Evolutionary conservation across 2,329 filamentous ascomycete species (phyloP).

Genomic region (Chaetothyriales sp.): DNA sequence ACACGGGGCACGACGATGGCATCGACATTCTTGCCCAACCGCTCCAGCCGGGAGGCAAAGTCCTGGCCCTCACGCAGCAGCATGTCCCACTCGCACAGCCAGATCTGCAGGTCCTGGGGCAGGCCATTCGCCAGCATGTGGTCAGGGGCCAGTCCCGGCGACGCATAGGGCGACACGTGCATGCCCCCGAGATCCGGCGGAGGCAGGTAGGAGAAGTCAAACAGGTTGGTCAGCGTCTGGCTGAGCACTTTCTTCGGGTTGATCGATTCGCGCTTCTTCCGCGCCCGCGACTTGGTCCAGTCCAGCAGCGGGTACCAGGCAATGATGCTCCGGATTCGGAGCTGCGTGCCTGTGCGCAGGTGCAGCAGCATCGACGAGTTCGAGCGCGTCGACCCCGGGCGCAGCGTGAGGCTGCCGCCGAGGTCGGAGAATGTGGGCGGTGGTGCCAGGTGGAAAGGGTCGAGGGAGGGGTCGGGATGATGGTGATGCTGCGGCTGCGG

Average conservation of each 20-base stretch:
- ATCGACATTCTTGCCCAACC: slow-evolving; percentile 29
- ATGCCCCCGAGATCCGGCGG: slow-evolving; percentile 29
- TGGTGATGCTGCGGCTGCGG: slow-evolving; percentile 3
- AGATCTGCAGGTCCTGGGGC: slow-evolving; percentile 46
- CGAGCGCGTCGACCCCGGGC: not conserved
- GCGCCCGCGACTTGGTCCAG: slow-evolving; percentile 44
- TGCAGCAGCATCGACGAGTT: slow-evolving; percentile 7
- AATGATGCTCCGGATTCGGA: slow-evolving; percentile 41
- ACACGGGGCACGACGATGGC: slow-evolving; percentile 32
- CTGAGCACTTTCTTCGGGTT: slow-evolving; percentile 37
- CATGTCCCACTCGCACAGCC: slow-evolving; percentile 54
- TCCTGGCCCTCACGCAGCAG: slow-evolving; percentile 42
- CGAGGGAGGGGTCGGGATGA: not conserved
- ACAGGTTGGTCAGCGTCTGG: slow-evolving; percentile 33
- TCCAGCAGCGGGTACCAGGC: slow-evolving; percentile 50
- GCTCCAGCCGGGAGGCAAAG: slow-evolving; percentile 28
- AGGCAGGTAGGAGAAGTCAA: slow-evolving; percentile 34
- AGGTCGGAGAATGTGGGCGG: not conserved
- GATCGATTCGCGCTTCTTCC: slow-evolving; percentile 40
- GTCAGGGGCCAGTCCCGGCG: slow-evolving; percentile 41
- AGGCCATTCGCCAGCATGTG: slow-evolving; percentile 38
- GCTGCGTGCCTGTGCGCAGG: slow-evolving; percentile 21
- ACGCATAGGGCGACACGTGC: slow-evolving; percentile 43
- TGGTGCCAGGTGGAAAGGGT: not conserved
- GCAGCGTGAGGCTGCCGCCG: not conserved